Conservation (phyloP, 2,329 filamentous ascomycete genomes). For the Cryoendolithus antarcticus region DNA sequence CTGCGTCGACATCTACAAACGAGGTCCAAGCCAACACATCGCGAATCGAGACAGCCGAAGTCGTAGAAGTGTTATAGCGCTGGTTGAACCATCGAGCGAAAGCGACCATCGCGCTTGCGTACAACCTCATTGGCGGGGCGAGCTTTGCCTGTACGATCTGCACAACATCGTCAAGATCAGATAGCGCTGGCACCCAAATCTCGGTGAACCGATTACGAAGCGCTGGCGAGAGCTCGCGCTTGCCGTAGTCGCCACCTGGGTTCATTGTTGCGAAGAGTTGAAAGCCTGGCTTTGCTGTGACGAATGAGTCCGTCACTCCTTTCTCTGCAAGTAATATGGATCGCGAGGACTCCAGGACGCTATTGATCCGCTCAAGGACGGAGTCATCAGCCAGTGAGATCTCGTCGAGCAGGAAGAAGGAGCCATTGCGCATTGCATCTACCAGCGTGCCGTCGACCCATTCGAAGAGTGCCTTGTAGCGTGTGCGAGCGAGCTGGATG, state of each 20-base stretch:
- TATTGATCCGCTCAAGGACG: constrained; percentile 90
- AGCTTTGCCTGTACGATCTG: constrained; percentile 78
- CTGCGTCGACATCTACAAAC: constrained; percentile 56
- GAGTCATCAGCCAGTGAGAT: constrained; percentile 97
- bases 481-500: constrained; percentile 40
- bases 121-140: constrained; percentile 37
- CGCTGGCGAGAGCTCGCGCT: constrained; percentile 90
- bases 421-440: constrained; percentile 78
- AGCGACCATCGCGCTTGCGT: constrained; percentile 60
- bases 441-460: constrained; percentile 93
- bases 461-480: constrained; percentile 80
- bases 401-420: constrained; percentile 90
- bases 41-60: constrained; percentile 74
- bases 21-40: constrained; percentile 88
- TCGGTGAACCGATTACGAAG: constrained; percentile 94
- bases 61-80: constrained; percentile 61
- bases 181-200: constrained; percentile 90
- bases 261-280: constrained; percentile 99
- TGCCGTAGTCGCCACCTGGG: constrained; percentile 94
- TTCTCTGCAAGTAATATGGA: constrained; percentile 88
- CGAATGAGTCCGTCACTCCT: constrained; percentile 68
- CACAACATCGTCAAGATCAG: constrained; percentile 71
- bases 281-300: constrained; percentile 66
- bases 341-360: constrained; percentile 79
- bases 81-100: constrained; percentile 91